phyloP scores from a whole-genome alignment of 2,329 filamentous ascomycete species.

The Colletotrichum tabaci region DNA sequence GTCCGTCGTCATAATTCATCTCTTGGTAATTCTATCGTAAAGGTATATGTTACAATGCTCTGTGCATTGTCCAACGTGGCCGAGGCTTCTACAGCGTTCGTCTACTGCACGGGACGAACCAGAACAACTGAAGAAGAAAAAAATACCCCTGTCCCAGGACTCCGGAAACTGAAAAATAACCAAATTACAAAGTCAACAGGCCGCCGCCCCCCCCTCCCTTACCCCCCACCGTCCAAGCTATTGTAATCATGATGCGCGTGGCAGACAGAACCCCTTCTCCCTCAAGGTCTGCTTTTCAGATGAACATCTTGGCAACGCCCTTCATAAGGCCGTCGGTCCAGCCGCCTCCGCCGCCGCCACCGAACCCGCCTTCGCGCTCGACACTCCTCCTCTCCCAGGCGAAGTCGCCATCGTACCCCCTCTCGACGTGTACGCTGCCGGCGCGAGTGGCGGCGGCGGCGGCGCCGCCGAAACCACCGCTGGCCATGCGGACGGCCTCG shows the following conservation, averaged over 20 bases:
- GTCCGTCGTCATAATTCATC: conserved; percentile 22
- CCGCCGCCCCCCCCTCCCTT: not conserved
- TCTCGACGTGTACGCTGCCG: conserved; percentile 52
- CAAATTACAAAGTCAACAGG: not conserved
- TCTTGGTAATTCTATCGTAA: conserved; percentile 19
- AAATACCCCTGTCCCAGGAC: conserved; percentile 5
- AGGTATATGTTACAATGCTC: conserved; percentile 14
- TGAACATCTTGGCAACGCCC: conserved; percentile 60
- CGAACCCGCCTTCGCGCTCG: conserved; percentile 51
- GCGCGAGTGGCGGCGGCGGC: conserved; percentile 41
- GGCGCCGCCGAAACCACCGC: conserved; percentile 47
- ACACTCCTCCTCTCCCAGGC: conserved; percentile 57
- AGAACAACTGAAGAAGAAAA: not conserved
- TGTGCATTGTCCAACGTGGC: conserved; percentile 12
- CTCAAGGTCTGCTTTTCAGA: conserved; percentile 46
- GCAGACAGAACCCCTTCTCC: not conserved
- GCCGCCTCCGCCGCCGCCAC: conserved; percentile 14
- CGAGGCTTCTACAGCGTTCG: not conserved
- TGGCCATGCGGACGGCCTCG: conserved; percentile 70
- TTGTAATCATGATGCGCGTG: not conserved
- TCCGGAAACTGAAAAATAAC: not conserved
- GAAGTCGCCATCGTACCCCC: conserved; percentile 50
- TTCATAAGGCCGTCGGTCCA: conserved; percentile 54
- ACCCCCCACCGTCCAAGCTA: not conserved
- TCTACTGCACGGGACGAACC: conserved; percentile 22